Evolutionary conservation across 208 protist species (phyloP).

Genomic region (Leptomonas pyrrhocoris): DNA sequence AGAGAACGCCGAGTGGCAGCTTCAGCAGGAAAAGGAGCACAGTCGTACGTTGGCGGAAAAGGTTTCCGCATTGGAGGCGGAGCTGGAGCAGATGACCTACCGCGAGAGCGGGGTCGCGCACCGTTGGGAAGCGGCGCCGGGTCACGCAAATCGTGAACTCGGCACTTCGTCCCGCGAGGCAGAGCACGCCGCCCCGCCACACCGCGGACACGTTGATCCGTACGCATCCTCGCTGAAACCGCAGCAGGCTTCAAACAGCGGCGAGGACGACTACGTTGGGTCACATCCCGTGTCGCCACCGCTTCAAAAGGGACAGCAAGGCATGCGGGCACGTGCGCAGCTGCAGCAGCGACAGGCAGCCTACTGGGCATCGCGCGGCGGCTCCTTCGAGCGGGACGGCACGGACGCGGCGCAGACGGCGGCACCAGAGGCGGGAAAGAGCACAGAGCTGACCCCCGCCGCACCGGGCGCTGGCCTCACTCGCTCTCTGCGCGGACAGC

Average conservation of each 20-base stretch:
- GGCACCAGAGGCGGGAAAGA: not conserved
- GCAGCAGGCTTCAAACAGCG: not conserved
- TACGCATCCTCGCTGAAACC: not conserved
- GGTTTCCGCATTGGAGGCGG: slow-evolving; percentile 47
- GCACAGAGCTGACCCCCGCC: not conserved
- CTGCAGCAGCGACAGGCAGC: slow-evolving; percentile 11
- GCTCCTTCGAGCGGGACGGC: slow-evolving; percentile 7
- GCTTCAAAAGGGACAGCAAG: not conserved
- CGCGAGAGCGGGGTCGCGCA: slow-evolving; percentile 12
- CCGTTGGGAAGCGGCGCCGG: too few species aligned
- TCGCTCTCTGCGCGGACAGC: slow-evolving; percentile 19
- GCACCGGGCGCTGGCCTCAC: slow-evolving; percentile 5
- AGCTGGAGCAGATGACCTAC: slow-evolving; percentile 38
- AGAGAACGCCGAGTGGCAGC: slow-evolving; percentile 56
- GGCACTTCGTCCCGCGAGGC: too few species aligned
- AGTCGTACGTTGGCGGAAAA: slow-evolving; percentile 45
- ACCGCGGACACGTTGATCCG: slow-evolving; percentile 6
- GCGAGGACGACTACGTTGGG: not conserved
- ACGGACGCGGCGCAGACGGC: not conserved
- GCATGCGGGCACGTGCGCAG: slow-evolving; percentile 13
- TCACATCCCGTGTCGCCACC: slow-evolving; percentile 2
- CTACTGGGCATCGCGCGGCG: not conserved
- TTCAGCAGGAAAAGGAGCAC: slow-evolving; percentile 63
- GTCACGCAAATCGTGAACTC: too few species aligned
- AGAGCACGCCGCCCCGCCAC: slow-evolving; percentile 11